Evolutionary conservation across 202 grass and related monocot species (phyloP), one percentile per base, ranked within the genome.

Genomic region (Zoysia matrella): DNA sequence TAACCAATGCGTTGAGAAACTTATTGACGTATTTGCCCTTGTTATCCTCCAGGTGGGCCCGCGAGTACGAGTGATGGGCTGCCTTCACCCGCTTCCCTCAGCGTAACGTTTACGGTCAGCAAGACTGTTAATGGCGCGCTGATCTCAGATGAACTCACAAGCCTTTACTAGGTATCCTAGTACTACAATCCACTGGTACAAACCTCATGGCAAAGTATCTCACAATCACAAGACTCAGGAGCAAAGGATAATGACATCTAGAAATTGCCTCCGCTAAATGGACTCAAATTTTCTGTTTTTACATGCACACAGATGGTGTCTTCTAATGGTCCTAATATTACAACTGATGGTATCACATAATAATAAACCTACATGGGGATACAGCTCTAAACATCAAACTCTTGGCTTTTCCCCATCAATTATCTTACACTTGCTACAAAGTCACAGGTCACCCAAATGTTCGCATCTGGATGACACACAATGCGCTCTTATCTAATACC

Each of bases 301-400:
- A 81, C 82, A 87, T 92, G 22, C 22, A 75, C 88, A 90, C 89
- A 91, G 74, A 62, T 80, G 58, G 82, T 49, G 75, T 9, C 73
- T 80, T 30, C 61, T 53, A 44, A 44, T 40, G 57, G 47, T 82
- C 81, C 82, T 82, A 89, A 70, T 41, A 73, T 22, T 40, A 64
- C 82, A 52, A 46, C 82, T 67, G 4, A 72, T 47, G 11, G 58
- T 48, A 62, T 52, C 75, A 67, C 72, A 77, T 76, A 60, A 71
- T 53, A 65, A 67, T 30, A 30, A 30, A 48, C 78, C 78, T 77
- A 76, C 43, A 74, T 45, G 40, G 71, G 80, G 82, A 47, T 6
- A 67, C 42, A 76, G 11, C 64, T 78, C 82, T 85, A 82, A 67
- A 78, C 50, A 74, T 56, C 22, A 69, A 73, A 82, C 73, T 78